These are phyloP conservation scores for Arctostaphylos glauca DNA, from an alignment of 148 eudicot genomes.

Conservation along the genomic window DNA sequence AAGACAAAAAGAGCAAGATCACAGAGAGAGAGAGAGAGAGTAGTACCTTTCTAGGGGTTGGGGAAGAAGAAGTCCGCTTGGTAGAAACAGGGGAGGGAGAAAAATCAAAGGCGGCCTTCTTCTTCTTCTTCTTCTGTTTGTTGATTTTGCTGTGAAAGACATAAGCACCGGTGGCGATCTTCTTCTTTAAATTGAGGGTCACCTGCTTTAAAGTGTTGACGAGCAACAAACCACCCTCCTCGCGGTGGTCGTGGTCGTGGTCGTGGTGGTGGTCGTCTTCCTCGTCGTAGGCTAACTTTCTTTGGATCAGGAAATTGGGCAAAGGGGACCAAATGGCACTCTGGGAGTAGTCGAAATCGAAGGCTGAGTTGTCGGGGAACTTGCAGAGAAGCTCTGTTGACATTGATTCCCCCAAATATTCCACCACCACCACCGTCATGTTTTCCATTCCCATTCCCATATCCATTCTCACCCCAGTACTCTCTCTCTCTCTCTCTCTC, in stretches of 20 bases:
- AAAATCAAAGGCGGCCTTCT: conserved; percentile 21
- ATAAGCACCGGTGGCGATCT: conserved; percentile 10
- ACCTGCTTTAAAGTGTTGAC: conserved; percentile 11
- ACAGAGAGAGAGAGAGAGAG: background rate
- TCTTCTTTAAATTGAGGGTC: conserved; percentile 21
- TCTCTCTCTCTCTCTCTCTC: background rate
- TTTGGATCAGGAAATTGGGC: conserved; percentile 13
- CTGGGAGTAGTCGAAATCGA: conserved; percentile 78
- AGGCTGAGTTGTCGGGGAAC: conserved; percentile 67
- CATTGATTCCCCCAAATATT: conserved; percentile 47
- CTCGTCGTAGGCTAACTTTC: conserved; percentile 26
- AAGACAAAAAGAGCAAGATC: background rate
- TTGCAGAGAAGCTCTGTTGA: conserved; percentile 48
- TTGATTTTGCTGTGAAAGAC: background rate
- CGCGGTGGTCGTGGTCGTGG: conserved; percentile 8
- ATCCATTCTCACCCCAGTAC: background rate
- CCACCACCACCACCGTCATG: conserved; percentile 40
- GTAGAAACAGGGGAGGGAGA: conserved; percentile 16
- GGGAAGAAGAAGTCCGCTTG: background rate
- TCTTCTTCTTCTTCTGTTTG: conserved; percentile 23
- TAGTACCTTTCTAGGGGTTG: conserved; percentile 16
- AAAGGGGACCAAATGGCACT: conserved; percentile 85
- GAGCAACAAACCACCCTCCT: background rate
- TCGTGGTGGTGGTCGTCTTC: background rate
- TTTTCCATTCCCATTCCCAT: background rate